Base-by-base conservation (phyloP, 2,329 filamentous ascomycete species). In the Metarhizium robertsii region DNA sequence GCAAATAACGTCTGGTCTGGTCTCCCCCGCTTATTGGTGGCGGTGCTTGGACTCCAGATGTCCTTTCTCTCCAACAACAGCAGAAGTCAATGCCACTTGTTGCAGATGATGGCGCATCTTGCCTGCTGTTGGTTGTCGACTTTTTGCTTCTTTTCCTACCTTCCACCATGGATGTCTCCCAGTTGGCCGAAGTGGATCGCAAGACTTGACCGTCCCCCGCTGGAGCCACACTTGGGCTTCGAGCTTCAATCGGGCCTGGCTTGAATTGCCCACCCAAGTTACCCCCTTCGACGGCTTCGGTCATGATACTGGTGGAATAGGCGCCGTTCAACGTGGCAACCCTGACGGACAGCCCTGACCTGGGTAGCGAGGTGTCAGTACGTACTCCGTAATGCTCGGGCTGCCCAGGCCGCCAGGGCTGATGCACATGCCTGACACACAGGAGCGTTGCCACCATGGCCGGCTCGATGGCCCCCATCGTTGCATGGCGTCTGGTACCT, bases 261-360 rank as follows among this genome's bases (percentile, higher is more conserved):
- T 34, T 34, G 32, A 11, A 34, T 11, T 34, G 32, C 10, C 32
- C 32, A 34, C 32, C 32, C 32, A 34, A 34, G 6, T 10, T 11
- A 7, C 6, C 32, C 32, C 32, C 32, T 34, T 11, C 32, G 32
- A 34, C 32, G 6, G 32, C 32, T 48, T 48, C 45, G 45, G 20
- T 18, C 32, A 49, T 53, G 47, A 45, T 45, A 50, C 54, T 50
- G 54, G 50, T 49, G 43, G 45, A 53, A 43, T 50, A 52, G 49
- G 49, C 52, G 52, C 52, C 52, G 45, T 30, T 50, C 53, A 52
- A 30, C 34, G 46, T 54, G 55, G 48, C 49, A 48, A 20, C 53
- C 53, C 45, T 48, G 45, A 18, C 45, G 18, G 20, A 25, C 25
- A 25, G 25, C 25, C 25, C 32, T 8, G 32, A 7, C n/a, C 25